Evolutionary conservation across 2,329 filamentous ascomycete species (phyloP), one percentile per base, ranked within the genome.

Genomic region (Claviceps pusilla): DNA sequence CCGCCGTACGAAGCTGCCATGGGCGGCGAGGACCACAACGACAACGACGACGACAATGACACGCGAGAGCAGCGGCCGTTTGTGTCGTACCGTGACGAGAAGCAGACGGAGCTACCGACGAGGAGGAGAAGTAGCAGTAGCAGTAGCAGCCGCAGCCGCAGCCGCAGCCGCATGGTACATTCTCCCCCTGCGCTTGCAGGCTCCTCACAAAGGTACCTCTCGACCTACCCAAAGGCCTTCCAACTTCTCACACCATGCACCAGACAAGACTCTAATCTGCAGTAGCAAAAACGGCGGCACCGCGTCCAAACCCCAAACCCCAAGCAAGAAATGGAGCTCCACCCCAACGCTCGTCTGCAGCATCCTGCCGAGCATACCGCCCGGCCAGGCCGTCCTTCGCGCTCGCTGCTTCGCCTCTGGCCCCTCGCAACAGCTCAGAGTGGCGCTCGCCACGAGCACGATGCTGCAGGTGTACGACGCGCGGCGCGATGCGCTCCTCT

Each of bases 391-490:
- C 6, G 42, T 55, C 28, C 41, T 55, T 3, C 43, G 51, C 33
- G 45, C 54, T 31, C 50, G 51, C n/a, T 54, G 43, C 33, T 55
- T 55, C 42, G n/a, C 49, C 28, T 42, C 50, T 4, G 48, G 19
- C 29, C 19, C 29, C 5, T 19, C 47, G 3, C 47, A 46, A 16
- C 28, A 33, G 11, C 47, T 50, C 14, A 49, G 51, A 41, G 33
- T 55, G 28, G 54, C 51, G 10, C 46, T 55, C 29, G 31, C 51
- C 4, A 55, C 54, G 3, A 41, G 46, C 43, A 46, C 37, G 4
- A 37, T 41, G 5, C 51, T 55, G 24, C 54, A 55, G 46, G 54
- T 55, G 9, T 55, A 55, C 51, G 51, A 55, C 31, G 50, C 35
- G 14, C 7, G 24, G 39, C 39, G 31, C 4, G 54, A 55, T 35